These are phyloP conservation scores for Talaromyces sp. DNA, from an alignment of 2,329 filamentous ascomycete species.

Conservation along the genomic window DNA sequence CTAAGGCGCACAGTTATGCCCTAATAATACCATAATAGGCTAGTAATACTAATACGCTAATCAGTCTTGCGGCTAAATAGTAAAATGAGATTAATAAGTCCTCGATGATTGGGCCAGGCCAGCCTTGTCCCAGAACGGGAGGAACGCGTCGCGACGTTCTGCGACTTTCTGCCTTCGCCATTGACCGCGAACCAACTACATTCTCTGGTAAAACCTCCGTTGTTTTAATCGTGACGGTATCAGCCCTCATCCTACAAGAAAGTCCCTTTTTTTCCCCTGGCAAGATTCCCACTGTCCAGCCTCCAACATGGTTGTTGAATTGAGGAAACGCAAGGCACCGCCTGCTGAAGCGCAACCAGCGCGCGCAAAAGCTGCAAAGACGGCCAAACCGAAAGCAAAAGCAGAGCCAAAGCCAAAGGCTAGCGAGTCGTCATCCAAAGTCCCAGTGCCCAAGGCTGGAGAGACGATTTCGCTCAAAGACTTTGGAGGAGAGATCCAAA, in stretches of 20 bases:
- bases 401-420: neutral
- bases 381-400: slow-evolving; percentile 14
- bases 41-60: neutral
- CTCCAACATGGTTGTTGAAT: slow-evolving; percentile 49
- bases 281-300: neutral
- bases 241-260: neutral
- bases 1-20: neutral
- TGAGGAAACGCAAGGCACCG: slow-evolving; percentile 58
- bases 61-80: neutral
- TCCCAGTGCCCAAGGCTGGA: slow-evolving; percentile 36
- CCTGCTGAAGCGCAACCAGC: slow-evolving; percentile 34
- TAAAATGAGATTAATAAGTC: neutral
- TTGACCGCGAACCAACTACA: neutral
- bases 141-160: neutral
- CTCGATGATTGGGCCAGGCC: neutral
- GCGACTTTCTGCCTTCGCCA: neutral
- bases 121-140: neutral
- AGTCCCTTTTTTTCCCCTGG: too few relatives aligned
- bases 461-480: slow-evolving; percentile 49
- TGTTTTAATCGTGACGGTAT: neutral
- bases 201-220: neutral
- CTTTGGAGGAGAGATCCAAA: slow-evolving; percentile 69
- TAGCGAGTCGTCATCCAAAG: slow-evolving; percentile 20
- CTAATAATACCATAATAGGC: neutral
- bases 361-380: slow-evolving; percentile 19